phyloP scores from a whole-genome alignment of 2,329 filamentous ascomycete genomes.

The Sporothrix pseudoabietina region DNA sequence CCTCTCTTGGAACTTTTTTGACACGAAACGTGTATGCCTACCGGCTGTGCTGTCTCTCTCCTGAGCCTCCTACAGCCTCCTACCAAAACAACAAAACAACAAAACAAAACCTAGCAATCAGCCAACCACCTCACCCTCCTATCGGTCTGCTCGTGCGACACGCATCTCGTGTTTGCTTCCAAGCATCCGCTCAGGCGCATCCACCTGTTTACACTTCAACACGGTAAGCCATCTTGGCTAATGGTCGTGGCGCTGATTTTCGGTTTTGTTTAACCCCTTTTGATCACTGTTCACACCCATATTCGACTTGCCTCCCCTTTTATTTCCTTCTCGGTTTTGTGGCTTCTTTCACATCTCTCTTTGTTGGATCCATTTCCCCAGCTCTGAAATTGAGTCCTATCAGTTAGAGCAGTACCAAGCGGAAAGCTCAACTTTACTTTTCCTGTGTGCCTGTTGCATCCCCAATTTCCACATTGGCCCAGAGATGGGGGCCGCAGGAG shows the following conservation, averaged over 20 bases:
- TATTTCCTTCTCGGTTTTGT: background rate
- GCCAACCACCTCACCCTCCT: slow-evolving; percentile 5
- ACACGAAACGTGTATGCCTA: slow-evolving; percentile 33
- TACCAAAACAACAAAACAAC: slow-evolving; percentile 23
- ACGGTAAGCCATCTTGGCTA: slow-evolving; percentile 22
- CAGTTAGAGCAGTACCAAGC: background rate
- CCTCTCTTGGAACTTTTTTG: slow-evolving; percentile 36
- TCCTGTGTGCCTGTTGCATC: background rate
- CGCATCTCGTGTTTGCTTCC: background rate
- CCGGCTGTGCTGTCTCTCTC: slow-evolving; percentile 15
- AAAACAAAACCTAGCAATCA: slow-evolving; percentile 11
- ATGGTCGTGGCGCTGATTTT: background rate
- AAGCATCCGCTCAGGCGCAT: background rate
- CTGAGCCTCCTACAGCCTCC: background rate
- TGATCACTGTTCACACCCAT: background rate
- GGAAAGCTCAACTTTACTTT: background rate
- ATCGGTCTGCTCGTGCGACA: slow-evolving; percentile 8
- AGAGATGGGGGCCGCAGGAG: slow-evolving; percentile 17
- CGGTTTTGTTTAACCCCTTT: background rate
- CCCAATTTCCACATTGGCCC: background rate
- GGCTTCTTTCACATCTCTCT: background rate
- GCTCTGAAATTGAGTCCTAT: background rate
- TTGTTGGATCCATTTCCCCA: background rate
- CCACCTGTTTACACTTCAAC: background rate
- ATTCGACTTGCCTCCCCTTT: background rate